Conservation (phyloP, 495 filamentous ascomycete species). For the Penicillium odoratum region DNA sequence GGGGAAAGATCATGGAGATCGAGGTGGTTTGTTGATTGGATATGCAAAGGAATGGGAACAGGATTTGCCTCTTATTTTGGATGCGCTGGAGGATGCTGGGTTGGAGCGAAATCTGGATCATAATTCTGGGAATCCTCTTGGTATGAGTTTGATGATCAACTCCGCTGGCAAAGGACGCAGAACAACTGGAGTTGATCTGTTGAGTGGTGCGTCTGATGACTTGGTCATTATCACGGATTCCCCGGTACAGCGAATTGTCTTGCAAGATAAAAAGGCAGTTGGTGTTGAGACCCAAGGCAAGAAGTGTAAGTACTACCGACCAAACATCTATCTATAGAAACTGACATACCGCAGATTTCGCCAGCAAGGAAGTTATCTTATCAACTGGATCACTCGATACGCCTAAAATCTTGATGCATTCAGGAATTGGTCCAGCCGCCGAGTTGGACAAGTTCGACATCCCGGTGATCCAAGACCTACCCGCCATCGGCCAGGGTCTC, state of each 20-base stretch:
- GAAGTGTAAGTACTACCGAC: slow-evolving; percentile 23
- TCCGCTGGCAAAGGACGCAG: slow-evolving; percentile 49
- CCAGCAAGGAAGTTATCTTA: slow-evolving; percentile 58
- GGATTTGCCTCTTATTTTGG: slow-evolving; percentile 46
- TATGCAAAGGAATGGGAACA: slow-evolving; percentile 51
- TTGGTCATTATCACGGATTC: slow-evolving; percentile 50
- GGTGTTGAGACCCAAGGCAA: slow-evolving; percentile 50
- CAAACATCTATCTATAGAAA: neutral
- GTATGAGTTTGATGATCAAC: slow-evolving; percentile 50
- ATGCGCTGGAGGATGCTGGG: slow-evolving; percentile 48
- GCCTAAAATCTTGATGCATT: slow-evolving; percentile 64
- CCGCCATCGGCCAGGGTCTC: slow-evolving; percentile 58
- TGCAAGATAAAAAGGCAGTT: slow-evolving; percentile 51
- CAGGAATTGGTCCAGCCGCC: slow-evolving; percentile 57
- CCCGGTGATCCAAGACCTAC: slow-evolving; percentile 46
- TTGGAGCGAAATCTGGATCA: slow-evolving; percentile 52
- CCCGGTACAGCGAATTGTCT: slow-evolving; percentile 49
- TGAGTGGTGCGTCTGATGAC: slow-evolving; percentile 45
- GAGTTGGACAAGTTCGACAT: slow-evolving; percentile 56
- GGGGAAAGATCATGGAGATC: slow-evolving; percentile 46
- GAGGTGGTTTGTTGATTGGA: slow-evolving; percentile 47
- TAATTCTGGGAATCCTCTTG: slow-evolving; percentile 62
- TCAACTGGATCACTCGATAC: slow-evolving; percentile 57
- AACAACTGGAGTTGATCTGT: slow-evolving; percentile 52
- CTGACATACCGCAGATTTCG: slow-evolving; percentile 24